phyloP scores from a whole-genome alignment of 306 rosid species.

The Echinosophora koreensis region DNA sequence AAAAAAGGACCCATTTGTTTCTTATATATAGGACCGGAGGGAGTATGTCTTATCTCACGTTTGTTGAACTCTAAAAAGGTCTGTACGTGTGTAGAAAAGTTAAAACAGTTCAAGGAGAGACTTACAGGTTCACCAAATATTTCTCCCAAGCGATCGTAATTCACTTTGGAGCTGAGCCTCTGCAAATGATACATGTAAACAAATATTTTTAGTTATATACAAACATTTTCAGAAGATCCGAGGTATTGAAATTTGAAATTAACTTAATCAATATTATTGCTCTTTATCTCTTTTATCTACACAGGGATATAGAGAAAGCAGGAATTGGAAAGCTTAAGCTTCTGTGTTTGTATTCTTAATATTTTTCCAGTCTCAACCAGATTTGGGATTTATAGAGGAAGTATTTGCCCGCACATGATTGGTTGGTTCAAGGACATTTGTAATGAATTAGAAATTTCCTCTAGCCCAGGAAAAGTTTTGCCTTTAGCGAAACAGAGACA shows the following conservation, averaged over 20 bases:
- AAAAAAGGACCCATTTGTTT: too few relatives aligned
- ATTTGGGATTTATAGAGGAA: not conserved
- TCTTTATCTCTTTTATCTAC: not conserved
- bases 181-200: constrained; percentile 51
- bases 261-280: not conserved
- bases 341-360: not conserved
- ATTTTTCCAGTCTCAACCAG: not conserved
- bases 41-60: not conserved
- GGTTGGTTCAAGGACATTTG: not conserved
- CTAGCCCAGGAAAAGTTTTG: not conserved
- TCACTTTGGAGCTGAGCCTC: constrained; percentile 76
- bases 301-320: not conserved
- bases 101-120: constrained; percentile 46
- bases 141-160: constrained; percentile 63
- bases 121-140: constrained; percentile 61
- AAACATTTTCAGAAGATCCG: constrained; percentile 23
- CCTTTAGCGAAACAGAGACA: not conserved
- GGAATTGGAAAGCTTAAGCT: not conserved
- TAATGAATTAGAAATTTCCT: not conserved
- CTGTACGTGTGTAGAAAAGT: not conserved
- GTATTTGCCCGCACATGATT: not conserved
- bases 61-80: not conserved
- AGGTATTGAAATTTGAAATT: constrained; percentile 18
- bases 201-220: constrained; percentile 25
- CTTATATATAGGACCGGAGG: too few relatives aligned